Base-by-base conservation (phyloP, 2,329 filamentous ascomycete genomes). In the Laburnicola sp. region DNA sequence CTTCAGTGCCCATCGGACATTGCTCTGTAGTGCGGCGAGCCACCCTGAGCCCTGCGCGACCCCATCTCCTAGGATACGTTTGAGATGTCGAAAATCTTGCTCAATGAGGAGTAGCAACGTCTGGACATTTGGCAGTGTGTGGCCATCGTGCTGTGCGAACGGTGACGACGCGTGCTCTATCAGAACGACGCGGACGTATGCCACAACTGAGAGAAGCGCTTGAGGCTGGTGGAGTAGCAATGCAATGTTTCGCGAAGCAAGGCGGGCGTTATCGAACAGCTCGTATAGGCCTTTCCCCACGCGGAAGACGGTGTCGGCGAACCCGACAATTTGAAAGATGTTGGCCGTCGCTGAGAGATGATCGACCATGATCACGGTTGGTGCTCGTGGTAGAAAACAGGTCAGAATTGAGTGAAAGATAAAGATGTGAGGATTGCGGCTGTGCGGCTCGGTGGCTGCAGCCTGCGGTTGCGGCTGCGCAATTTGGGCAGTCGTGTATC, bases 241-340 rank as follows among this genome's bases (percentile, higher is more conserved):
- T 32, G 41, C 34, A 25, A 50, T 50, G 25, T 45, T 45, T 10
- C 25, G 38, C 9, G 48, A 40, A 25, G 48, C 48, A 38, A 41
- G 39, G 4, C 41, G 48, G 35, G 48, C 41, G 37, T 50, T 50
- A 34, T 50, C 41, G 25, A 50, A 40, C 5, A 50, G 34, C 21
- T 50, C 48, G 21, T 50, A 50, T n/a, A 50, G 40, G 4, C 16
- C 8, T 45, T 32, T 39, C 11, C 48, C 48, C 3, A 35, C 22
- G n/a, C 27, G 48, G 16, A 50, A 45, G 27, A 50, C 48, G 11
- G 41, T 50, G 26, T 50, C 48, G 21, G 48, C 40, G 27, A 50
- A 50, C 25, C 41, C 28, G 25, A 50, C 23, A 27, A 50, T 35
- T 45, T 50, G 48, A 27, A 50, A 26, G 21, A 45, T 41, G 35